Percentiles rank a stretch among this genome's conserved stretches.
Evolutionary conservation across 83 land plant species (phyloP).

Genomic region (Thuja plicata): DNA sequence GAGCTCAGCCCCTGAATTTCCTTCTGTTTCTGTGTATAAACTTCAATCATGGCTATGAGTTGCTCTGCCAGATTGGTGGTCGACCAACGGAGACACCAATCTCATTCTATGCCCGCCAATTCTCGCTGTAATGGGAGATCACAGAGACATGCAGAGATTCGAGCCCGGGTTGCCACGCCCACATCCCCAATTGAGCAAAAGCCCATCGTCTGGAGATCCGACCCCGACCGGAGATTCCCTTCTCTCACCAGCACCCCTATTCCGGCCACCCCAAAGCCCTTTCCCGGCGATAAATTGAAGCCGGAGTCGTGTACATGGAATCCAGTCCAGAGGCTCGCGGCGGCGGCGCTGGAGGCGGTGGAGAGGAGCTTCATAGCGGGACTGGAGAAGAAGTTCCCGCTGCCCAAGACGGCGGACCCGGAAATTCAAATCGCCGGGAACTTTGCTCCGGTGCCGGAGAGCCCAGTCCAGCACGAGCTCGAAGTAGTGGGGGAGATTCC

Average conservation of each 20-base stretch:
- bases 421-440: conserved; percentile 60
- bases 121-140: not conserved
- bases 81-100: not conserved
- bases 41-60: not conserved
- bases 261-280: no score
- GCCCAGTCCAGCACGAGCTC: conserved; percentile 44
- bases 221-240: no score
- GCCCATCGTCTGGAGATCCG: not conserved
- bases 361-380: conserved; percentile 14
- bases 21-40: not conserved
- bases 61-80: not conserved
- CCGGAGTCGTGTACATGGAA: conserved; percentile 16
- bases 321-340: conserved; percentile 28
- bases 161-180: not conserved
- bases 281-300: no score
- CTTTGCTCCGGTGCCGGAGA: conserved; percentile 60
- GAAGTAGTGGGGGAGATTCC: conserved; percentile 50
- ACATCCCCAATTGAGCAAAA: not conserved
- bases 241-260: no score
- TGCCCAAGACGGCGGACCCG: conserved; percentile 67
- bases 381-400: conserved; percentile 34
- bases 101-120: not conserved
- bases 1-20: not conserved
- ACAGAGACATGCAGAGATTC: not conserved
- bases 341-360: conserved; percentile 26